Evolutionary conservation across 208 protist species (phyloP).

Genomic region (Leishmania braziliensis): DNA sequence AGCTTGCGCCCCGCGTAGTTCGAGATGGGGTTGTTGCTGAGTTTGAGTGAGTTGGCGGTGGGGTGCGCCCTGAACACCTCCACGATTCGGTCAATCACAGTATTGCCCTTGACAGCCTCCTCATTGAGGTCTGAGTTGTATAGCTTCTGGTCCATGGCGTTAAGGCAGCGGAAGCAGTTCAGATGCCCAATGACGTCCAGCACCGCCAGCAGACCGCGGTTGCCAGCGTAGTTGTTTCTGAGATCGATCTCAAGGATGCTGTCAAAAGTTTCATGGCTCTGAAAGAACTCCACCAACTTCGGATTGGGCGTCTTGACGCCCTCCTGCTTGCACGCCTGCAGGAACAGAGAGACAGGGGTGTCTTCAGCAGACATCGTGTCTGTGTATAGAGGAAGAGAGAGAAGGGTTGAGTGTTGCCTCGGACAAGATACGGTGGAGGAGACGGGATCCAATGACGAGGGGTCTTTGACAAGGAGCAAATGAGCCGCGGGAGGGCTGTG

Average conservation of each 20-base stretch:
- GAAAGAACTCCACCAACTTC: constrained; percentile 69
- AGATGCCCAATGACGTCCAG: constrained; percentile 76
- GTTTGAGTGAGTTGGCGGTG: constrained; percentile 73
- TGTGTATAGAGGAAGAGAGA: not conserved
- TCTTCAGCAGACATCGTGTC: constrained; percentile 43
- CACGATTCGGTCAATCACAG: constrained; percentile 81
- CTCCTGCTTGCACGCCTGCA: constrained; percentile 73
- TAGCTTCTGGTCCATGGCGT: constrained; percentile 85
- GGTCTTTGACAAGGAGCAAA: not conserved
- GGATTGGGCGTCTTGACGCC: constrained; percentile 88
- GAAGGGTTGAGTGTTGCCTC: not conserved
- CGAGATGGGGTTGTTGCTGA: constrained; percentile 87
- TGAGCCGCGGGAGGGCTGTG: not conserved
- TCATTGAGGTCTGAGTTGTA: constrained; percentile 92
- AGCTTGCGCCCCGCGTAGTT: constrained; percentile 91
- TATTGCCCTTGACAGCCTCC: constrained; percentile 89
- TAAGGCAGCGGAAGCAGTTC: constrained; percentile 81
- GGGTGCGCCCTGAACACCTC: constrained; percentile 85
- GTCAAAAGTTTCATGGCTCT: constrained; percentile 54
- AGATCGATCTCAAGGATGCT: constrained; percentile 87
- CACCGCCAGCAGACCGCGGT: constrained; percentile 85
- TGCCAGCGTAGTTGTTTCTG: constrained; percentile 86
- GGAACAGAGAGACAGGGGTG: constrained; percentile 62
- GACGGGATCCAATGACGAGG: not conserved
- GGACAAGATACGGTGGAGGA: not conserved